Evolutionary conservation across 768 basidiomycete species (phyloP).

Genomic region (Hypholoma sublateritium): DNA sequence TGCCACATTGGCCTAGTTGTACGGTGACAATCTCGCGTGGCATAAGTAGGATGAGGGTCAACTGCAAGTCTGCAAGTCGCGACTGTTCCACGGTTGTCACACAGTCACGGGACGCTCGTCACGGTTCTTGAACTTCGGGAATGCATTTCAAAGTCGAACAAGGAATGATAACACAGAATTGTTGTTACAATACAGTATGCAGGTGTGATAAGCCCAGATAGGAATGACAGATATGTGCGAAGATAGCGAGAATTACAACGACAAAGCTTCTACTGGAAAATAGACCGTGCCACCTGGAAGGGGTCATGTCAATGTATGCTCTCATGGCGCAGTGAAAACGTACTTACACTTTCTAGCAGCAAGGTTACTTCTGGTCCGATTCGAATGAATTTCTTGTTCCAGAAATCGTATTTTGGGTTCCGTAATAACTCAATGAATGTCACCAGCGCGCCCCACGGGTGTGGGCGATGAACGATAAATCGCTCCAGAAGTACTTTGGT

Average conservation of each 20-base stretch:
- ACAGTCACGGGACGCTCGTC: constrained; percentile 15
- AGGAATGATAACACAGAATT: constrained; percentile 43
- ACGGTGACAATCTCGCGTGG: constrained; percentile 84
- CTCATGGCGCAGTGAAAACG: background rate
- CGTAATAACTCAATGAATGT: constrained; percentile 93
- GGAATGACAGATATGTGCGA: constrained; percentile 71
- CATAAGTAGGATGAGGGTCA: constrained; percentile 36
- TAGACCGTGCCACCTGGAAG: constrained; percentile 69
- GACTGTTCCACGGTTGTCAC: constrained; percentile 18
- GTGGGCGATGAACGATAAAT: constrained; percentile 91
- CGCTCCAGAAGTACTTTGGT: constrained; percentile 91
- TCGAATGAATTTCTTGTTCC: constrained; percentile 84
- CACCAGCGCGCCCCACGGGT: constrained; percentile 93
- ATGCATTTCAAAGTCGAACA: constrained; percentile 15
- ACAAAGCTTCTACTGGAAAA: constrained; percentile 77
- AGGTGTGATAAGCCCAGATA: constrained; percentile 61
- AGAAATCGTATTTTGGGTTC: constrained; percentile 89
- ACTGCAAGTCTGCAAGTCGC: background rate
- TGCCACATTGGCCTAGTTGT: constrained; percentile 87
- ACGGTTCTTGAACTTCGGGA: no score
- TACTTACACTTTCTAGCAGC: constrained; percentile 78
- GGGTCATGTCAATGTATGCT: constrained; percentile 10
- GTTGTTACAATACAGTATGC: constrained; percentile 89
- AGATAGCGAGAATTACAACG: constrained; percentile 74
- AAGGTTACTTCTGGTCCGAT: constrained; percentile 85